Conservation (phyloP, 164 flowering plant genomes). For the Magnolia officinalis region DNA sequence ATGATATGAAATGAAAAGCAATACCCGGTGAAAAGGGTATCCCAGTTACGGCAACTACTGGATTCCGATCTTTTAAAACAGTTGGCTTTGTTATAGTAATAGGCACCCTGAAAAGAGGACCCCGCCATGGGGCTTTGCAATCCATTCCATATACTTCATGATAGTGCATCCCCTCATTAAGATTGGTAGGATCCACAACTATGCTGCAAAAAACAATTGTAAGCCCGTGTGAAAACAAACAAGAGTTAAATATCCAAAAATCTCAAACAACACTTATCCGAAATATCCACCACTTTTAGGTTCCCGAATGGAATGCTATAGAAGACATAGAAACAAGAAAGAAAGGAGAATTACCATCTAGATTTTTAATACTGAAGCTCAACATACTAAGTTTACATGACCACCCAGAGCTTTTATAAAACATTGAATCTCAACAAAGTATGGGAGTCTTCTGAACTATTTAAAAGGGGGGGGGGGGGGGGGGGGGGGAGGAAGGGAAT, state of each 20-base stretch:
- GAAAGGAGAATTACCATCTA: background rate
- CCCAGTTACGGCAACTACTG: slow-evolving; percentile 46
- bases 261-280: background rate
- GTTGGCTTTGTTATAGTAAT: slow-evolving; percentile 82
- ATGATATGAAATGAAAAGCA: slow-evolving; percentile 1
- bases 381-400: background rate
- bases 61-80: slow-evolving; percentile 46
- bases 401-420: background rate
- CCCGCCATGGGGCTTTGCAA: slow-evolving; percentile 93
- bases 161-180: slow-evolving; percentile 77
- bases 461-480: too few relatives aligned
- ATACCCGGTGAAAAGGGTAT: slow-evolving; percentile 79
- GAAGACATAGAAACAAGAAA: background rate
- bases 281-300: background rate
- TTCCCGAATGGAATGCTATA: background rate
- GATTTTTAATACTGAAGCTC: background rate
- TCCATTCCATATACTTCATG: slow-evolving; percentile 81
- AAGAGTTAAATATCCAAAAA: background rate
- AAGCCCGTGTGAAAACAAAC: background rate
- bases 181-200: slow-evolving; percentile 83
- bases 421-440: background rate
- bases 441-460: too few relatives aligned
- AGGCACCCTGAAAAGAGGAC: slow-evolving; percentile 87
- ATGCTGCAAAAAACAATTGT: slow-evolving; percentile 41
- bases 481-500: too few relatives aligned